These are phyloP conservation scores for Vicia faba DNA, from an alignment of 306 rosid species.

Conservation along the genomic window DNA sequence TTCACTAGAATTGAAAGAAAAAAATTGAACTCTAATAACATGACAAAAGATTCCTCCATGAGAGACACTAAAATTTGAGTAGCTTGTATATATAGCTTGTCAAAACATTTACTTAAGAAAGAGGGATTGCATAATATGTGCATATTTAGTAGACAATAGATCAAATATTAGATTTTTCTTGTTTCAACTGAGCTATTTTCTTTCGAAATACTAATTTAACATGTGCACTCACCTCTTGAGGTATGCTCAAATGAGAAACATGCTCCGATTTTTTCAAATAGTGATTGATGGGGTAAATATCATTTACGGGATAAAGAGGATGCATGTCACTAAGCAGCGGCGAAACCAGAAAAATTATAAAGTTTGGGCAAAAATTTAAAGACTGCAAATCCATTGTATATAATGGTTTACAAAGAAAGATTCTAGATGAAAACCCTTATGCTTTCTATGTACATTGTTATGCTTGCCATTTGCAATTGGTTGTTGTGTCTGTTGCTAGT, in stretches of 20 bases:
- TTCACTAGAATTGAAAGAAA: conserved; percentile 80
- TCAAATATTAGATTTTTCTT: background rate
- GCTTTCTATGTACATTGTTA: no score
- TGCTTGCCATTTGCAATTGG: no score
- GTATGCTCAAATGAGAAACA: background rate
- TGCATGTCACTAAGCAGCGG: no score
- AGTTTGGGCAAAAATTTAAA: no score
- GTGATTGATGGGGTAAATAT: background rate
- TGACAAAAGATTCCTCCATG: conserved; percentile 64
- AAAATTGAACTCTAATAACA: conserved; percentile 67
- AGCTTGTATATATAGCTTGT: conserved; percentile 51
- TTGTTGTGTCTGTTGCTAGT: no score
- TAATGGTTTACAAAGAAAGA: no score
- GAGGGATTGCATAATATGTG: background rate
- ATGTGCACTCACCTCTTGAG: background rate
- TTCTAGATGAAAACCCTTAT: no score
- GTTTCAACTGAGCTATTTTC: background rate
- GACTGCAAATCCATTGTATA: no score
- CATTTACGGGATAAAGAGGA: background rate
- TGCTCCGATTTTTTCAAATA: background rate
- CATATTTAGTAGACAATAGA: background rate
- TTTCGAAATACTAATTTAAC: no score
- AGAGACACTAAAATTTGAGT: conserved; percentile 83
- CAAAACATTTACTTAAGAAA: background rate
- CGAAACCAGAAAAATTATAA: no score